Evolutionary conservation across 2,329 filamentous ascomycete species (phyloP).

Genomic region (Metarhizium robertsii): DNA sequence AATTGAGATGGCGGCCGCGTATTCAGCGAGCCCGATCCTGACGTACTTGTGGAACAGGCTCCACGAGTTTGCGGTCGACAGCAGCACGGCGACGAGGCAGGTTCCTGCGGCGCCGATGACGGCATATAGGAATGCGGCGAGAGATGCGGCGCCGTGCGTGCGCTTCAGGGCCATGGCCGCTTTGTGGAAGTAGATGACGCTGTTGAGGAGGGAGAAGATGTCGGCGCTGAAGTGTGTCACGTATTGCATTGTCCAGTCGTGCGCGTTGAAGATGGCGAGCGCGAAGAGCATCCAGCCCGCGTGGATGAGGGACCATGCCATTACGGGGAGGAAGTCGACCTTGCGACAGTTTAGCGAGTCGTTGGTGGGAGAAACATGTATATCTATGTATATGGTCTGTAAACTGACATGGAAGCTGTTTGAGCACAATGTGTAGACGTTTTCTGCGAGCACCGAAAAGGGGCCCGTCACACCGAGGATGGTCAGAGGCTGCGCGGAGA

Average conservation of each 20-base stretch:
- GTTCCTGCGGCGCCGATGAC: conserved; percentile 56
- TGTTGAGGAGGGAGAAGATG: conserved; percentile 58
- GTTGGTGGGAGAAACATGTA: too few species aligned
- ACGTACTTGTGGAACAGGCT: conserved; percentile 51
- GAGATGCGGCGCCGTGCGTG: conserved; percentile 44
- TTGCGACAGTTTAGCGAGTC: conserved; percentile 12
- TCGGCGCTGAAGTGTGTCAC: conserved; percentile 59
- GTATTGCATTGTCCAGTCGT: conserved; percentile 63
- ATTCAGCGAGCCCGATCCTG: conserved; percentile 51
- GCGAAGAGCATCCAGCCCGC: conserved; percentile 56
- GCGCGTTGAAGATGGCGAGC: conserved; percentile 56
- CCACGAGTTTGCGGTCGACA: conserved; percentile 54
- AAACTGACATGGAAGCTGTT: conserved; percentile 41
- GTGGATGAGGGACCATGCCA: conserved; percentile 60
- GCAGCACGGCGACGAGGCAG: conserved; percentile 50
- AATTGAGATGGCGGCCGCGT: conserved; percentile 57
- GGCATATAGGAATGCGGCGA: conserved; percentile 56
- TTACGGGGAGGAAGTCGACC: conserved; percentile 55
- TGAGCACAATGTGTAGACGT: conserved; percentile 50
- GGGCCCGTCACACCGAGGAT: conserved; percentile 58
- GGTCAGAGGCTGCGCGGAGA: conserved; percentile 53
- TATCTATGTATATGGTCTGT: too few species aligned
- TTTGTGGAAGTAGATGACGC: conserved; percentile 61
- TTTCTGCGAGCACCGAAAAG: conserved; percentile 58
- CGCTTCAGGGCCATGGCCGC: conserved; percentile 54